phyloP scores from a whole-genome alignment of 257 asterid species.

The Paulownia fortunei region DNA sequence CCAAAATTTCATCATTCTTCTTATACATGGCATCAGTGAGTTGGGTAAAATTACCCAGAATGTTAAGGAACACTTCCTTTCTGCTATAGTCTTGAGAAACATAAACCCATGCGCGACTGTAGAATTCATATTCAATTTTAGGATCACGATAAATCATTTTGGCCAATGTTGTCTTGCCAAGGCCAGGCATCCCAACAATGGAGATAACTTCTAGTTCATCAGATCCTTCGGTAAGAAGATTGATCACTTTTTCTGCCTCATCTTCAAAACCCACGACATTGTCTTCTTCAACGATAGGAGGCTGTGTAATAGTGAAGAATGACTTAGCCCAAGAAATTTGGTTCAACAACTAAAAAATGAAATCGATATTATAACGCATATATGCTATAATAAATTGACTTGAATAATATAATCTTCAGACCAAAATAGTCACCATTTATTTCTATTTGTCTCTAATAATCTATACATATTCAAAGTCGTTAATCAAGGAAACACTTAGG shows the following conservation, averaged over 20 bases:
- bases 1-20: constrained; percentile 49
- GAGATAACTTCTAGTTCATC: constrained; percentile 51
- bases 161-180: constrained; percentile 74
- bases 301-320: constrained; percentile 32
- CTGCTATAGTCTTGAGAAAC: constrained; percentile 57
- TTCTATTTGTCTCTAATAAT: background rate
- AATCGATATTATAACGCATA: background rate
- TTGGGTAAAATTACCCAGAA: constrained; percentile 36
- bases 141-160: constrained; percentile 56
- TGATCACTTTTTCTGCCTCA: constrained; percentile 48
- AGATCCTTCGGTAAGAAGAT: constrained; percentile 40
- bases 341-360: background rate
- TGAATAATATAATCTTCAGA: background rate
- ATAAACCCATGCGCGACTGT: constrained; percentile 54
- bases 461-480: background rate
- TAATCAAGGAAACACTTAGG: constrained; percentile 3
- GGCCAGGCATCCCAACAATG: constrained; percentile 58
- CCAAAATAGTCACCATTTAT: background rate
- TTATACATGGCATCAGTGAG: constrained; percentile 38
- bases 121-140: constrained; percentile 46
- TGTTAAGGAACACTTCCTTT: constrained; percentile 56
- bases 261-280: constrained; percentile 58
- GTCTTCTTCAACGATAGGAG: constrained; percentile 62
- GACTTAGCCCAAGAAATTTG: background rate
- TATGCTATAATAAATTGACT: background rate